Percentiles rank a stretch among this genome's conserved stretches.
These are phyloP conservation scores for Erythrophleum fordii DNA, from an alignment of 306 rosid genomes.

Conservation along the genomic window DNA sequence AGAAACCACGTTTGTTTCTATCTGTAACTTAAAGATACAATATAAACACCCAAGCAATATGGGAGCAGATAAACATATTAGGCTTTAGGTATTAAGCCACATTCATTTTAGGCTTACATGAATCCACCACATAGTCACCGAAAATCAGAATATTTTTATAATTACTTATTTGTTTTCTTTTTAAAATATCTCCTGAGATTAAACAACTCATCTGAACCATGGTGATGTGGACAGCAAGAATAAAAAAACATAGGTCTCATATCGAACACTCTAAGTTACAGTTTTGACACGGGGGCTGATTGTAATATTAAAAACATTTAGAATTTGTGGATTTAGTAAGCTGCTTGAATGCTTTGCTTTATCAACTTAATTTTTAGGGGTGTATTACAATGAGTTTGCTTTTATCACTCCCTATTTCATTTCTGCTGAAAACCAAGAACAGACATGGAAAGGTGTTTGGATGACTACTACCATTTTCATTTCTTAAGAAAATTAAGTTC, in stretches of 20 bases:
- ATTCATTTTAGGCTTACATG: slow-evolving; percentile 10
- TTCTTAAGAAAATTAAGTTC: too few relatives aligned
- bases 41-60: background rate
- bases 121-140: background rate
- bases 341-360: background rate
- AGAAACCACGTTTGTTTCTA: slow-evolving; percentile 32
- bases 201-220: slow-evolving; percentile 6
- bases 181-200: slow-evolving; percentile 1
- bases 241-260: background rate
- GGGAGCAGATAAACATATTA: slow-evolving; percentile 21
- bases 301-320: background rate
- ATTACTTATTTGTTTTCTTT: background rate
- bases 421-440: too few relatives aligned
- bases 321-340: background rate
- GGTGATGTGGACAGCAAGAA: background rate
- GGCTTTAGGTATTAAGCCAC: background rate
- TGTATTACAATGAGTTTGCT: too few relatives aligned
- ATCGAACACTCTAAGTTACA: background rate
- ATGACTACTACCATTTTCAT: too few relatives aligned
- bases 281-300: background rate
- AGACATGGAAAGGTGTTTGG: too few relatives aligned
- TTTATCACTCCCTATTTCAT: too few relatives aligned
- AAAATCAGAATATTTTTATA: background rate
- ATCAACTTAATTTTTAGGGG: background rate
- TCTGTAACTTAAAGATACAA: slow-evolving; percentile 7